phyloP scores from a whole-genome alignment of 768 basidiomycete genomes.

The Xerocomellus amylosporus region DNA sequence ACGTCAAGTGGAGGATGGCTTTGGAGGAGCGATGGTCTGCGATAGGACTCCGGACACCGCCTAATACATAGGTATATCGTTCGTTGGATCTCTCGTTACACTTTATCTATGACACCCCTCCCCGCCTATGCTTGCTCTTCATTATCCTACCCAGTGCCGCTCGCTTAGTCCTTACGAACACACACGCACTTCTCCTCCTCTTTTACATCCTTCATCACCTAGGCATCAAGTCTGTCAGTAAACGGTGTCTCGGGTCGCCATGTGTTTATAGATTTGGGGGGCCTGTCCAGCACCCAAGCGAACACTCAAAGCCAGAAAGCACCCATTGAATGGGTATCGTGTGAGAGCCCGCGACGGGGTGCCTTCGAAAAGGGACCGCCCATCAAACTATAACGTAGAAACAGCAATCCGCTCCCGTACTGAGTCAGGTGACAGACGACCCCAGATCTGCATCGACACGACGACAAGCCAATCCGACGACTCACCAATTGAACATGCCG shows the following conservation, averaged over 20 bases:
- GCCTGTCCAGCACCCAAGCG: slow-evolving; percentile 22
- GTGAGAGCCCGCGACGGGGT: slow-evolving; percentile 30
- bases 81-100: slow-evolving; percentile 13
- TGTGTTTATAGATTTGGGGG: slow-evolving; percentile 27
- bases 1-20: slow-evolving; percentile 14
- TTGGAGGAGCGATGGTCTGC: slow-evolving; percentile 11
- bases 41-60: slow-evolving; percentile 31
- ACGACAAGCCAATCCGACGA: slow-evolving; percentile 18
- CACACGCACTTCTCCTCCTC: slow-evolving; percentile 51
- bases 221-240: slow-evolving; percentile 19
- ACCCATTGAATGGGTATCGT: slow-evolving; percentile 16
- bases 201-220: slow-evolving; percentile 51
- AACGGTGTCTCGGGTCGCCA: slow-evolving; percentile 25
- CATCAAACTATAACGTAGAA: slow-evolving; percentile 34
- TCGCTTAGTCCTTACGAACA: slow-evolving; percentile 20
- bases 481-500: slow-evolving; percentile 61
- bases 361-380: slow-evolving; percentile 34
- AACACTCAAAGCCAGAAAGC: slow-evolving; percentile 9
- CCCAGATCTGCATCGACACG: slow-evolving; percentile 17
- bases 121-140: slow-evolving; percentile 9
- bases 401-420: slow-evolving; percentile 13
- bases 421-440: slow-evolving; percentile 8
- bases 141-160: slow-evolving; percentile 4
- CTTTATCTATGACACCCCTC: slow-evolving; percentile 2
- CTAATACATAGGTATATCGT: slow-evolving; percentile 19